Conservation (phyloP, 441 rosid species). For the Arabidopsis hybrid region DNA sequence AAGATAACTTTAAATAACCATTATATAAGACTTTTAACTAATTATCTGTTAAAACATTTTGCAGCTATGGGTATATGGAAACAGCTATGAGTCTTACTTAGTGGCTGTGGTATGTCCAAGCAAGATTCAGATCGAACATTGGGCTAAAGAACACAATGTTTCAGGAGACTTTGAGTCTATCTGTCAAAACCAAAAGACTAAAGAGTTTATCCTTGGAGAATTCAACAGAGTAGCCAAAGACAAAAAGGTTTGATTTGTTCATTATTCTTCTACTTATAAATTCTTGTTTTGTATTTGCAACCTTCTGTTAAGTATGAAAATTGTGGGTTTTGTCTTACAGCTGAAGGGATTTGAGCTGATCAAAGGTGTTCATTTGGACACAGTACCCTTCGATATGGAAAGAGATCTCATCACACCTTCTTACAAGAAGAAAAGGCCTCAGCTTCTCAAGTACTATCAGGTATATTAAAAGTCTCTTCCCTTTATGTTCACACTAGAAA, state of each 20-base stretch:
- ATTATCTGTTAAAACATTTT: background rate
- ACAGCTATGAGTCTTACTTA: slow-evolving; percentile 85
- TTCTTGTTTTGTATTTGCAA: background rate
- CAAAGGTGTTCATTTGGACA: slow-evolving; percentile 81
- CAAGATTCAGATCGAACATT: slow-evolving; percentile 65
- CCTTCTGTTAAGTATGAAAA: background rate
- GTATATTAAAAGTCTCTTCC: slow-evolving; percentile 38
- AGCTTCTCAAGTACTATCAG: slow-evolving; percentile 85
- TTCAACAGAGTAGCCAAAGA: slow-evolving; percentile 74
- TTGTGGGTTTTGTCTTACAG: slow-evolving; percentile 47
- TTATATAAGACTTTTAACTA: background rate
- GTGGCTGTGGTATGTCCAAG: slow-evolving; percentile 89
- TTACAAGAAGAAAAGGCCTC: slow-evolving; percentile 94
- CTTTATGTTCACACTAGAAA: slow-evolving; percentile 5
- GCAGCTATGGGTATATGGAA: slow-evolving; percentile 96
- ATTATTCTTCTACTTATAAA: slow-evolving; percentile 7
- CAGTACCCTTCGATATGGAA: slow-evolving; percentile 90
- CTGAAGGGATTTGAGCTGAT: slow-evolving; percentile 88
- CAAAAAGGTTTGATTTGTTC: slow-evolving; percentile 60
- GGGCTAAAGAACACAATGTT: slow-evolving; percentile 76
- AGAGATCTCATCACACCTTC: slow-evolving; percentile 94
- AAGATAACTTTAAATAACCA: background rate
- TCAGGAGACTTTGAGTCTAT: slow-evolving; percentile 71
- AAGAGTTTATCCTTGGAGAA: slow-evolving; percentile 69
- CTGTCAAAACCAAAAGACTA: slow-evolving; percentile 72